Percentiles rank a stretch among this genome's conserved stretches.
Evolutionary conservation across 2,329 filamentous ascomycete species (phyloP).

Genomic region (Penicillium sp.): DNA sequence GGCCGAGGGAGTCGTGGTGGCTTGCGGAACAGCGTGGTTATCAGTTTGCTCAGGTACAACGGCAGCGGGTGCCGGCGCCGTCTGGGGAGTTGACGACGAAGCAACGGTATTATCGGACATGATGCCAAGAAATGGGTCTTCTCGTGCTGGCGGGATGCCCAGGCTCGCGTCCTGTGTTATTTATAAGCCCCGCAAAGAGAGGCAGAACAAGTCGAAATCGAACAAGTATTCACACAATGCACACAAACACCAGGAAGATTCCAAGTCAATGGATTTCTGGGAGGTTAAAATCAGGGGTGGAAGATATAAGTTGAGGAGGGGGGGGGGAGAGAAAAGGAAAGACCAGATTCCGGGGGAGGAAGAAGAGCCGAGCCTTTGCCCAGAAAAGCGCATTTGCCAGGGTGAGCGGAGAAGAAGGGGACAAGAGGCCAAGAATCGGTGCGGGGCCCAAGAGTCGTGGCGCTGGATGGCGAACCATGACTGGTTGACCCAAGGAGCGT

Average conservation of each 20-base stretch:
- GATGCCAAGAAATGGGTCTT: slow-evolving; percentile 37
- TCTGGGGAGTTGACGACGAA: slow-evolving; percentile 23
- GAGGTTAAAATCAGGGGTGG: neutral
- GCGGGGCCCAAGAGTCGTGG: slow-evolving; percentile 19
- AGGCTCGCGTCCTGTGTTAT: slow-evolving; percentile 13
- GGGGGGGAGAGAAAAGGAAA: slow-evolving; percentile 6
- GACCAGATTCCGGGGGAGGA: slow-evolving; percentile 18
- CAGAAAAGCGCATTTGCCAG: slow-evolving; percentile 31
- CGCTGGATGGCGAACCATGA: slow-evolving; percentile 11
- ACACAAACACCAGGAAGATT: neutral
- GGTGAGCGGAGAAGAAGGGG: slow-evolving; percentile 29
- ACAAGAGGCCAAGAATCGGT: slow-evolving; percentile 32
- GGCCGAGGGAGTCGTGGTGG: slow-evolving; percentile 23
- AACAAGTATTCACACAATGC: slow-evolving; percentile 4
- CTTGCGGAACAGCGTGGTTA: slow-evolving; percentile 20
- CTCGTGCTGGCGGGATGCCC: slow-evolving; percentile 29
- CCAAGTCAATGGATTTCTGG: neutral
- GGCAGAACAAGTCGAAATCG: neutral
- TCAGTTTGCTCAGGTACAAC: slow-evolving; percentile 21
- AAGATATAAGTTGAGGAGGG: slow-evolving; percentile 8
- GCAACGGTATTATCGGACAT: slow-evolving; percentile 37
- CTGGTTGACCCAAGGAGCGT: slow-evolving; percentile 9
- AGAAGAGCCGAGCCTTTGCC: slow-evolving; percentile 33
- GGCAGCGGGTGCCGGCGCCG: slow-evolving; percentile 23
- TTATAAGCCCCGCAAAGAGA: slow-evolving; percentile 8